Base-by-base conservation (phyloP, 1,284 basidiomycete genomes). In the Sporisorium graminicola region DNA sequence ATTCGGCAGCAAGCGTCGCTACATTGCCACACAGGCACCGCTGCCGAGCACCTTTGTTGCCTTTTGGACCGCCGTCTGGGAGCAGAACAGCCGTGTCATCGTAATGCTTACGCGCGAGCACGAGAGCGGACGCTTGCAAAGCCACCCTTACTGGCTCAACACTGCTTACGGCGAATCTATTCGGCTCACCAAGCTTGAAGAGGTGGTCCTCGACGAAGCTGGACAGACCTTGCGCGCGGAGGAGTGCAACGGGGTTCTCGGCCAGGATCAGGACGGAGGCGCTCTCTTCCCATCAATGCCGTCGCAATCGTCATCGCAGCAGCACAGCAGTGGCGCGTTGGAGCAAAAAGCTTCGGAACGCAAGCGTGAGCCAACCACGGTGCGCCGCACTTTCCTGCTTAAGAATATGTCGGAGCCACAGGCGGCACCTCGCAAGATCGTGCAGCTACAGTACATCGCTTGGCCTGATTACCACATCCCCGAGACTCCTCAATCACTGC, bases 1-100 rank as follows among this genome's bases (percentile, higher is more conserved):
- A 29, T 65, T 74, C 35, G 84, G 82, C n/a, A 62, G 65, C 26
- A 66, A 72, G 51, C 64, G 77, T n/a, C 87, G 92, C 53, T 98
- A 96, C 84, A 98, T 99, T 74, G 96, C 95, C 1, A 98, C 96
- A 1, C 96, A 99, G 86, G 96, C 96, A 1, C 96, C 96, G 2
- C 87, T 99, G 31, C 92, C 93, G 8, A 90, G 92, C 24, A 98
- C 96, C 0, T 97, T 92, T 85, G 88, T 89, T 9, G 94, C 98
- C 82, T 99, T 99, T 81, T 99, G 96, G 96, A 93, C 92, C 6
- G 83, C 89, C 10, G 86, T 89, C 8, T 89, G 88, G 86, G 88
- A 90, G 76, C 89, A 90, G 75, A 84, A 87, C 44, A 87, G 89
- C 16, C 84, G 86, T 29, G 88, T 89, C 27, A 89, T 90, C 59